Base-by-base conservation (phyloP, 2,329 filamentous ascomycete species). In the Xylaria sp. region DNA sequence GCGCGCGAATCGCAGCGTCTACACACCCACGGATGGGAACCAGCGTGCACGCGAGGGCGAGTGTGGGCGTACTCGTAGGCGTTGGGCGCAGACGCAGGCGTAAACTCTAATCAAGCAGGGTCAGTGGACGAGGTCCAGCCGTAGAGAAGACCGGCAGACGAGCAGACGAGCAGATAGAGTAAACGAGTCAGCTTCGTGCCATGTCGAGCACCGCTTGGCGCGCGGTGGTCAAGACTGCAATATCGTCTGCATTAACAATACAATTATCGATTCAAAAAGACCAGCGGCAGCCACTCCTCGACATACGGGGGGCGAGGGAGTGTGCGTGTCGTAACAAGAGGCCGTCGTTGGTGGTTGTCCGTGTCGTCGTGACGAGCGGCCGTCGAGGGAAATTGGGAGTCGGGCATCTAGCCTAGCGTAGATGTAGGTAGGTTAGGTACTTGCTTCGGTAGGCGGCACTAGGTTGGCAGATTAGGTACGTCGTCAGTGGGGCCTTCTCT, bases 241-340 rank as follows among this genome's bases (percentile, higher is more conserved):
- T 69, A 51, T 30, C 21, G 57, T 47, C 69, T 56, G 64, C 60
- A 69, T 69, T 71, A 71, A 69, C 67, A 69, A 71, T 71, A 69
- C 39, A 69, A 56, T 67, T 69, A 71, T 55, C 19, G 47, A 66
- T 64, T 69, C 30, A 67, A 56, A 50, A 48, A 34, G 60, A 39
- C 57, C 45, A 45, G 47, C 39, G 42, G 48, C 42, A 64, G 45
- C 42, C 24, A 27, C 24, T 48, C 39, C 34, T 53, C 59, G 42
- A 14, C 39, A 59, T 24, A 17, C 39, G 36, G 30, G 39, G 19
- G 19, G n/a, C 36, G 32, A 6, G 50, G 21, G 21, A 30, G 19
- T 32, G 14, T 12, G 32, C 42, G 36, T 57, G 42, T 61, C 50
- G 32, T 47, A n/a, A 21, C 54, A 45, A 60, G 68, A 61, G 42